A percentile compares a stretch with the other conserved stretches of the same genome.
Conservation (phyloP, 2,329 filamentous ascomycete genomes). For the Colletotrichum liriopes region DNA sequence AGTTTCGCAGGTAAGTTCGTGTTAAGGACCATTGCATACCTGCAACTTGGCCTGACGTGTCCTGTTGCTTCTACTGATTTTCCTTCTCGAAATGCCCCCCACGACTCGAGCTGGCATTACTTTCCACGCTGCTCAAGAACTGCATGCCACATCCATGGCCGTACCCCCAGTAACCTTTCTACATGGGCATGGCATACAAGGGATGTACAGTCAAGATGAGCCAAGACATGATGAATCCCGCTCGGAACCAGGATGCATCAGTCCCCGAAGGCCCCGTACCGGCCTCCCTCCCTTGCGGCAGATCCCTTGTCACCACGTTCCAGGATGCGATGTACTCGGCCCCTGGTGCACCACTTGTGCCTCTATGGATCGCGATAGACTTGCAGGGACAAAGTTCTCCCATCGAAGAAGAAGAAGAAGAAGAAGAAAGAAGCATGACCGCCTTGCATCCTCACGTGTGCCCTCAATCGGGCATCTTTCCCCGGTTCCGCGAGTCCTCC, state of each 20-base stretch:
- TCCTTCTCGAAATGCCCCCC: neutral
- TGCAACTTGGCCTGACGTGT: neutral
- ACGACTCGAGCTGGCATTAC: neutral
- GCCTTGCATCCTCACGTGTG: neutral
- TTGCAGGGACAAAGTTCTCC: neutral
- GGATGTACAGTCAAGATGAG: neutral
- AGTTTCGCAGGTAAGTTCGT: too few species aligned
- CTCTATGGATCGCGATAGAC: neutral
- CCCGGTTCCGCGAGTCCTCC: neutral
- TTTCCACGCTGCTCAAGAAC: too few species aligned
- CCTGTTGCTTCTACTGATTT: neutral
- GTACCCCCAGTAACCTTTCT: neutral
- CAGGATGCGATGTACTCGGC: neutral
- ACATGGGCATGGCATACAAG: constrained; percentile 7
- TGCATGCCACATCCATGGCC: neutral
- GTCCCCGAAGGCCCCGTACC: neutral
- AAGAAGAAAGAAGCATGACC: neutral
- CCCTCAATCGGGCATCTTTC: neutral
- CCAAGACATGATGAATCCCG: constrained; percentile 7
- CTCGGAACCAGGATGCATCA: constrained; percentile 4
- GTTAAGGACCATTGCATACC: too few species aligned
- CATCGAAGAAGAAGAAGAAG: neutral
- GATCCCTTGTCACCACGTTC: neutral
- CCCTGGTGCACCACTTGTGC: neutral
- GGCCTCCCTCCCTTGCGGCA: constrained; percentile 1